Conservation (phyloP, 2,329 filamentous ascomycete genomes). For the Diaporthe sp. region DNA sequence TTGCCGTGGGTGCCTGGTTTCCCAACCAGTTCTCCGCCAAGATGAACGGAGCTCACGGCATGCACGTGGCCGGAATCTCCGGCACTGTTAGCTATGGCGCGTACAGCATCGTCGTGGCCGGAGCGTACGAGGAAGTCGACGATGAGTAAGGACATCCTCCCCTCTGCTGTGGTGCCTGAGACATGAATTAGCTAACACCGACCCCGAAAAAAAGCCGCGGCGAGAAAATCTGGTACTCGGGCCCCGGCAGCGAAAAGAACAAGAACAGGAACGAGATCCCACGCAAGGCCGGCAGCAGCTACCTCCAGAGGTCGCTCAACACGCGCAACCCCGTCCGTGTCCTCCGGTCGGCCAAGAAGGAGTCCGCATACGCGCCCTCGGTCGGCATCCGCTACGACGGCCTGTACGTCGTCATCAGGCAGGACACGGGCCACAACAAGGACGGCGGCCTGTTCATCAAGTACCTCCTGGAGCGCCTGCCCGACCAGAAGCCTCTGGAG, state of each 20-base stretch:
- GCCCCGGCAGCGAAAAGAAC: constrained; percentile 43
- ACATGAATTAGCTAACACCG: background rate
- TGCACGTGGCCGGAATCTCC: constrained; percentile 62
- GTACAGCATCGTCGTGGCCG: constrained; percentile 66
- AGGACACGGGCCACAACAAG: constrained; percentile 37
- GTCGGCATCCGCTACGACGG: constrained; percentile 53
- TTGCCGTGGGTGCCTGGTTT: constrained; percentile 62
- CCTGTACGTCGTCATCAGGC: constrained; percentile 46
- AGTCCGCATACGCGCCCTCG: constrained; percentile 38
- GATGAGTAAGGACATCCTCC: constrained; percentile 38
- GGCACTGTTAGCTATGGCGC: constrained; percentile 60
- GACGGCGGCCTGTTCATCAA: constrained; percentile 41
- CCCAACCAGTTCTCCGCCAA: constrained; percentile 63
- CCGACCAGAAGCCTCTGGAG: constrained; percentile 40
- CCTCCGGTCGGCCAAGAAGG: constrained; percentile 43
- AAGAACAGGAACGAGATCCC: constrained; percentile 5
- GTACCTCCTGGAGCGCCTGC: constrained; percentile 43
- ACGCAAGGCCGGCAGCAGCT: constrained; percentile 35
- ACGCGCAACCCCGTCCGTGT: constrained; percentile 45
- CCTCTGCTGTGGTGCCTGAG: too few species aligned
- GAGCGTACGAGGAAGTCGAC: constrained; percentile 45
- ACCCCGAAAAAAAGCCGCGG: constrained; percentile 37
- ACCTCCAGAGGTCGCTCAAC: constrained; percentile 41
- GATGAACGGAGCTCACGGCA: constrained; percentile 66
- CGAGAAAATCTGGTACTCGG: constrained; percentile 45